Evolutionary conservation across 495 filamentous ascomycete species (phyloP), one percentile per base, ranked within the genome.

Genomic region (Podospora pseudopauciseta): DNA sequence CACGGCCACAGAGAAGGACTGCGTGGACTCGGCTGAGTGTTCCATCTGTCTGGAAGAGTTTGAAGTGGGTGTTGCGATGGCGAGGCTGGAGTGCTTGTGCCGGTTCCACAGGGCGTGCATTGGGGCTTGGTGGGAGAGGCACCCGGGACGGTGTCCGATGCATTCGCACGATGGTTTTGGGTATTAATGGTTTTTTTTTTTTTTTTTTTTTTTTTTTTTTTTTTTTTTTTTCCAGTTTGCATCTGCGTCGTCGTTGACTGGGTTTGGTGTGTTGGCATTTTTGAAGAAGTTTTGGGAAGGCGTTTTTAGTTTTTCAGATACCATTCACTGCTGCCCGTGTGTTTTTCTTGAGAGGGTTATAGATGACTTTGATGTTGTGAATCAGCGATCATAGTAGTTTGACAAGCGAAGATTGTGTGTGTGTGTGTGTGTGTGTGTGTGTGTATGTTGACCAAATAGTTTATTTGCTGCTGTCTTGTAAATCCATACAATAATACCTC

Each of bases 41-140:
- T 90, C 92, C 2, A 97, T 99, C 66, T 99, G 95, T 72, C 90
- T 99, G 71, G 96, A 97, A 77, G 96, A 99, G 72, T 98, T 96
- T 75, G 90, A 91, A 72, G 90, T 89, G 13, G 95, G 94, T 2
- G 87, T 90, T 65, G 80, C 87, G 62, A 89, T 98, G 86, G 92
- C 89, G 5, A 82, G 94, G 65, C 80, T 99, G 67, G 92, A 96
- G 79, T 99, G 96, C 77, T 80, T 96, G 67, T 99, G 95, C 78
- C 90, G 94, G 66, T 99, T 97, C 77, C 96, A 98, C 76, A 82
- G 87, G 73, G 76, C 83, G 60, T 90, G 91, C 70, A 89, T 91
- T 63, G 78, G 81, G 30, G 79, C 80, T 1, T 86, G 85, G 85
- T 87, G 81, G 70, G 75, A 77, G 44, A 76, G 79, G 54, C 81